Evolutionary conservation across 192 early-diverging fungal genomes (phyloP), one percentile per base, ranked within the genome.

Genomic region (Coemansia sp.): DNA sequence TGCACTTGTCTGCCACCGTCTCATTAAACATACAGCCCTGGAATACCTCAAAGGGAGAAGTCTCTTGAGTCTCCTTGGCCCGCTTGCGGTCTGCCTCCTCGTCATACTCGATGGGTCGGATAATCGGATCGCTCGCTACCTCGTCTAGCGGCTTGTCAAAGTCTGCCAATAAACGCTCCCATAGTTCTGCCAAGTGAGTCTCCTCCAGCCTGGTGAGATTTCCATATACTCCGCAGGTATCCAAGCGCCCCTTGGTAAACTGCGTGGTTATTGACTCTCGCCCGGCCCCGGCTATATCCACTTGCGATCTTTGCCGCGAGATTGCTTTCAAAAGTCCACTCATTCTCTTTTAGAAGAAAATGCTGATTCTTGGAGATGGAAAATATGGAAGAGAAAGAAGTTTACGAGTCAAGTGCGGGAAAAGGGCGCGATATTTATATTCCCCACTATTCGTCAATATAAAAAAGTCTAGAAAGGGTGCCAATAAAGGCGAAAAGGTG

Each of bases 11-110:
- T 0, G 42, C 56, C 11, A 78, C 69, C 3, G 56, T 58, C 51
- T 78, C 56, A 60, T 71, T 71, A 55, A 60, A 78, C 75, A 71
- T 78, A 40, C 69, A 71, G 23, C 75, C 75, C 8, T 60, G 44
- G 50, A 64, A 66, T 1, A 78, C 75, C 45, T 78, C 75, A 21
- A 78, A 76, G 6, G 73, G 73, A 26, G 56, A 31, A 11, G 47
- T 47, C 43, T 64, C 71, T 45, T 60, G 54, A 0, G 51, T 53
- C 5, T 76, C 62, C 45, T 59, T 65, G 7, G 73, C 73, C 53
- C 68, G 69, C 40, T 56, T 34, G 6, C 45, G 43, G 26, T 76
- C 73, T 1, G 51, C 50, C 37, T 44, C 62, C 32, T 69, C 73
- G 59, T 76, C 62, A 39, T 43, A 53, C 9, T 76, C 73, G 11